A percentile compares a stretch with the other conserved stretches of the same genome.
Conservation (phyloP, 768 basidiomycete species). For the Leccinum boreale region DNA sequence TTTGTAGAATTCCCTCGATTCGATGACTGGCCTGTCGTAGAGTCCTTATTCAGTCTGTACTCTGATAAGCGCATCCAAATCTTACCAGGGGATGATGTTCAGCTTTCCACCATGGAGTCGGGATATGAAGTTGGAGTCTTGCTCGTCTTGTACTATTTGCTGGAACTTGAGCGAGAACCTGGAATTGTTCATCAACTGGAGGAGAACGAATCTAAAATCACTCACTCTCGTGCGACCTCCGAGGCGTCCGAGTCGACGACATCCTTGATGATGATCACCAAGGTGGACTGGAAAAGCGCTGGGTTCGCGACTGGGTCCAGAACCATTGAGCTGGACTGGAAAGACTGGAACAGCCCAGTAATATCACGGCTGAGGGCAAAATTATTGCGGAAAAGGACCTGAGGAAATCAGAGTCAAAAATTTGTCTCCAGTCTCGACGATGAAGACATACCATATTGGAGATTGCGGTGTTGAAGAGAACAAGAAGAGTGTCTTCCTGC, state of each 20-base stretch:
- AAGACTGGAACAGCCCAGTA: conserved; percentile 57
- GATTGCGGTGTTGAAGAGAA: conserved; percentile 63
- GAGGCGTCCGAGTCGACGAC: conserved; percentile 58
- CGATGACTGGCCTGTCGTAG: conserved; percentile 48
- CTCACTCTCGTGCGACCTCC: conserved; percentile 59
- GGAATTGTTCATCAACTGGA: background rate
- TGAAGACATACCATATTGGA: conserved; percentile 50
- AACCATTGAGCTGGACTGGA: conserved; percentile 53
- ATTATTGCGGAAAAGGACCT: conserved; percentile 67
- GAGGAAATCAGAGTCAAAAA: background rate
- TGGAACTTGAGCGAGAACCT: conserved; percentile 58
- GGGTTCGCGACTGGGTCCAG: conserved; percentile 59
- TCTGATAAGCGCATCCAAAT: background rate
- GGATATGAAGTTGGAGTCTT: conserved; percentile 59
- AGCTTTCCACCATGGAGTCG: conserved; percentile 53
- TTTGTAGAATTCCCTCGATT: conserved; percentile 54
- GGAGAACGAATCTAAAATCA: background rate
- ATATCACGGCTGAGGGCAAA: conserved; percentile 64
- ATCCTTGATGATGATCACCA: conserved; percentile 67
- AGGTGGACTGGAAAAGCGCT: conserved; percentile 52
- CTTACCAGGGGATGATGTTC: conserved; percentile 54
- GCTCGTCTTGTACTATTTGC: conserved; percentile 57
- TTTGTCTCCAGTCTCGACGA: background rate
- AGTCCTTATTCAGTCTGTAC: background rate
- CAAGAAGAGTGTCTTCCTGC: conserved; percentile 62